A percentile compares a stretch with the other conserved stretches of the same genome.
These are phyloP conservation scores for Takashimella tepidaria DNA, from an alignment of 1,284 basidiomycete species.

Conservation along the genomic window DNA sequence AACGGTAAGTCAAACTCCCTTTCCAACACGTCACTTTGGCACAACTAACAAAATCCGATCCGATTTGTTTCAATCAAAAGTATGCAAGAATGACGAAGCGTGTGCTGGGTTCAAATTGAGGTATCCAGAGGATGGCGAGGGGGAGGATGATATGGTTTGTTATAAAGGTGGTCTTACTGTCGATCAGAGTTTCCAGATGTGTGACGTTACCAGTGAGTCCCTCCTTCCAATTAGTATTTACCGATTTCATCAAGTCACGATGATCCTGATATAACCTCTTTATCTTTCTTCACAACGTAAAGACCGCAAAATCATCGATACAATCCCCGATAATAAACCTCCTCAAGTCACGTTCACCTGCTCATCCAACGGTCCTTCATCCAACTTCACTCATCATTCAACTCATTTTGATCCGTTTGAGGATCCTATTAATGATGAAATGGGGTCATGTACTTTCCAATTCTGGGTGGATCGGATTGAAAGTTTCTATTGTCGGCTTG, in stretches of 20 bases:
- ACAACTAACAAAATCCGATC: neutral
- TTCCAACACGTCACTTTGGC: neutral
- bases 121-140: slow-evolving; percentile 33
- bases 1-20: slow-evolving; percentile 61
- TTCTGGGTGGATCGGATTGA: slow-evolving; percentile 95
- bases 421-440: slow-evolving; percentile 15
- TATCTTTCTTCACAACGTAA: too few species aligned
- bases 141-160: slow-evolving; percentile 77
- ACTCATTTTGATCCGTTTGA: neutral
- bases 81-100: slow-evolving; percentile 74
- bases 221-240: too few species aligned
- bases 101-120: slow-evolving; percentile 70
- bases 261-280: too few species aligned
- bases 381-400: slow-evolving; percentile 12
- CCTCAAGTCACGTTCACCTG: slow-evolving; percentile 96
- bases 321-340: slow-evolving; percentile 71
- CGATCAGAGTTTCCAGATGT: slow-evolving; percentile 92
- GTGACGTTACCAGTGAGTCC: slow-evolving; percentile 88
- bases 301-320: slow-evolving; percentile 85
- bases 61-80: slow-evolving; percentile 50
- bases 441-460: slow-evolving; percentile 77
- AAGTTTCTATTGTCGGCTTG: slow-evolving; percentile 89
- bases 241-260: too few species aligned
- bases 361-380: slow-evolving; percentile 45
- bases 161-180: slow-evolving; percentile 88